Conservation (phyloP, 345 rosid species). For the Durio zibethinus region DNA sequence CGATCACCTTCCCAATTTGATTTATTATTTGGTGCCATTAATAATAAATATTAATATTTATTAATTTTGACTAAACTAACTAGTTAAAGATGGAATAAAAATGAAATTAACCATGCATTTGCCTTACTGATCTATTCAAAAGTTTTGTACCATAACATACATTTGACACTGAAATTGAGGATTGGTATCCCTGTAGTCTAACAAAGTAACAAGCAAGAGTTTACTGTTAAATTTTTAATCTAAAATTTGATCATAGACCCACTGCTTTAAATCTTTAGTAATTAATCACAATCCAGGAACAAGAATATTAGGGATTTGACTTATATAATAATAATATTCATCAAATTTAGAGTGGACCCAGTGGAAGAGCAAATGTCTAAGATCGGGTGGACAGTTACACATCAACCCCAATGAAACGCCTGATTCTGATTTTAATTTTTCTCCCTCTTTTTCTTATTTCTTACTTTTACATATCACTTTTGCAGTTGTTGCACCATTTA, state of each 20-base stretch:
- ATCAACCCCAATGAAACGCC: conserved; percentile 24
- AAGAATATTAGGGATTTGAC: conserved; percentile 14
- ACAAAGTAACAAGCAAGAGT: not conserved
- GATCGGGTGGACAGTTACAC: conserved; percentile 37
- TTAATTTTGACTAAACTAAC: not conserved
- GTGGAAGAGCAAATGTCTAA: conserved; percentile 36
- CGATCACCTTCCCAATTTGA: too few relatives aligned
- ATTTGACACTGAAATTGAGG: not conserved
- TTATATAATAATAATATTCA: too few relatives aligned
- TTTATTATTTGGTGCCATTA: too few relatives aligned
- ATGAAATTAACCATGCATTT: not conserved
- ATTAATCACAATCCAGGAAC: conserved; percentile 13
- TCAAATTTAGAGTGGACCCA: conserved; percentile 20
- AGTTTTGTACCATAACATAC: not conserved
- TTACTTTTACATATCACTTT: conserved; percentile 27
- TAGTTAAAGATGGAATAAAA: not conserved
- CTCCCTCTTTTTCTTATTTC: not conserved
- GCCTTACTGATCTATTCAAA: not conserved
- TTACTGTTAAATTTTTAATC: not conserved
- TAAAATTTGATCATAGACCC: not conserved
- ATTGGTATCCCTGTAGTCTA: not conserved
- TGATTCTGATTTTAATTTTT: conserved; percentile 5
- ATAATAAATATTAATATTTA: not conserved
- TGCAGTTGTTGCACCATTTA: conserved; percentile 34
- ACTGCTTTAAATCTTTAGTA: not conserved